phyloP scores from a whole-genome alignment of 2,329 filamentous ascomycete genomes.

The Didymella sp. region DNA sequence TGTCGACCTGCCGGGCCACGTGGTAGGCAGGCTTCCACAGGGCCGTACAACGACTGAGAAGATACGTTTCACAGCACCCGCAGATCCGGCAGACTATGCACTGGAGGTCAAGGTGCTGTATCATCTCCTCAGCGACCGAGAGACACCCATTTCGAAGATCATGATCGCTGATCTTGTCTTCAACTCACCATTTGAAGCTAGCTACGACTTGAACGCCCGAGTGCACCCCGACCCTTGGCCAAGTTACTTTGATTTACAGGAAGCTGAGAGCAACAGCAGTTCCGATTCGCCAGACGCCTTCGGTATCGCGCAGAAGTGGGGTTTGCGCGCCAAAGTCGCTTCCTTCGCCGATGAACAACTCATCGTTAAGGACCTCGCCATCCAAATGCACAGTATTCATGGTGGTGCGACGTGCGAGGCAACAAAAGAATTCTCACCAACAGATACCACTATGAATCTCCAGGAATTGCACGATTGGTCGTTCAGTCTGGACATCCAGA shows the following conservation, averaged over 20 bases:
- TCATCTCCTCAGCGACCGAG: conserved; percentile 76
- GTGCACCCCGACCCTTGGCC: conserved; percentile 84
- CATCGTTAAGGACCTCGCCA: conserved; percentile 67
- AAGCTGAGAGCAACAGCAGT: conserved; percentile 44
- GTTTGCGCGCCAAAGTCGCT: conserved; percentile 71
- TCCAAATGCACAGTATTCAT: conserved; percentile 67
- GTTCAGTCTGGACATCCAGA: conserved; percentile 78
- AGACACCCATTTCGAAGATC: conserved; percentile 80
- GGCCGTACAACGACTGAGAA: conserved; percentile 42
- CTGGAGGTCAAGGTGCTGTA: conserved; percentile 78
- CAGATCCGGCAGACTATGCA: conserved; percentile 65
- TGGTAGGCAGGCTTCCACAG: conserved; percentile 46
- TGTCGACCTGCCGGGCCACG: conserved; percentile 47
- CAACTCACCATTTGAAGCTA: conserved; percentile 86
- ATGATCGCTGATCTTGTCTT: conserved; percentile 73
- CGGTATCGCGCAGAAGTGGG: conserved; percentile 83
- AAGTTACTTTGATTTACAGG: conserved; percentile 75
- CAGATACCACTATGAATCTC: conserved; percentile 60
- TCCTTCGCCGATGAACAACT: conserved; percentile 76
- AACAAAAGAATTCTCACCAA: conserved; percentile 36
- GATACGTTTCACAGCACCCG: conserved; percentile 51
- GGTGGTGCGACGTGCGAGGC: conserved; percentile 67
- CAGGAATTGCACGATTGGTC: conserved; percentile 74
- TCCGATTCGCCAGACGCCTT: conserved; percentile 50
- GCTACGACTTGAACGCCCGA: conserved; percentile 83